Evolutionary conservation across 169 alveolate genomes (phyloP).

Genomic region (Plasmodium vivax): DNA sequence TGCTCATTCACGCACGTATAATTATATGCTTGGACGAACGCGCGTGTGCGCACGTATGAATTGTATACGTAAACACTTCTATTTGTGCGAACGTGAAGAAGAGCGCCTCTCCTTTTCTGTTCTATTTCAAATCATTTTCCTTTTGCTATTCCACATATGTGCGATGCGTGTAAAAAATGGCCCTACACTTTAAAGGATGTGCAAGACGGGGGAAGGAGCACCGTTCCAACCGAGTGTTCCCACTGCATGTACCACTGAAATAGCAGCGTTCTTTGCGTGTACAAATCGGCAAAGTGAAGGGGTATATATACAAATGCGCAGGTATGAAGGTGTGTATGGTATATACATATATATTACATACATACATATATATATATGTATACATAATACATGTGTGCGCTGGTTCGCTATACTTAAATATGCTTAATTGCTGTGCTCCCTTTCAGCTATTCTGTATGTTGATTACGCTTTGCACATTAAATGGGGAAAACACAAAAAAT

Average conservation of each 20-base stretch:
- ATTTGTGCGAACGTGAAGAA: not conserved
- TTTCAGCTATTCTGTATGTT: not conserved
- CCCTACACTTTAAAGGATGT: not conserved
- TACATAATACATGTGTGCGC: not conserved
- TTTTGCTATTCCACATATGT: not conserved
- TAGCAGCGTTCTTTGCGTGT: not conserved
- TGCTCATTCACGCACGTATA: slow-evolving; percentile 7
- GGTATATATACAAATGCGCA: not conserved
- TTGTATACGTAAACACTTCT: not conserved
- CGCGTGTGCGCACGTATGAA: not conserved
- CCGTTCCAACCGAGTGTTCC: not conserved
- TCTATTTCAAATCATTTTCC: not conserved
- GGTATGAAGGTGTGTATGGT: not conserved
- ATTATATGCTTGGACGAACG: not conserved
- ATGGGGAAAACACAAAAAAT: not conserved
- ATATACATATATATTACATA: not conserved
- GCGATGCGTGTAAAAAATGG: not conserved
- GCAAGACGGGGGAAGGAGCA: not conserved
- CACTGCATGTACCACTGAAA: not conserved
- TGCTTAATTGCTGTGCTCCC: not conserved
- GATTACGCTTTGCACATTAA: not conserved
- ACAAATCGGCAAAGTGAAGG: not conserved
- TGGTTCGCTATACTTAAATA: not conserved
- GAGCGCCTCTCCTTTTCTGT: not conserved
- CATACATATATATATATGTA: not conserved